Evolutionary conservation across 139 green algal species (phyloP), one percentile per base, ranked within the genome.

Genomic region (Yamagishiella unicocca): DNA sequence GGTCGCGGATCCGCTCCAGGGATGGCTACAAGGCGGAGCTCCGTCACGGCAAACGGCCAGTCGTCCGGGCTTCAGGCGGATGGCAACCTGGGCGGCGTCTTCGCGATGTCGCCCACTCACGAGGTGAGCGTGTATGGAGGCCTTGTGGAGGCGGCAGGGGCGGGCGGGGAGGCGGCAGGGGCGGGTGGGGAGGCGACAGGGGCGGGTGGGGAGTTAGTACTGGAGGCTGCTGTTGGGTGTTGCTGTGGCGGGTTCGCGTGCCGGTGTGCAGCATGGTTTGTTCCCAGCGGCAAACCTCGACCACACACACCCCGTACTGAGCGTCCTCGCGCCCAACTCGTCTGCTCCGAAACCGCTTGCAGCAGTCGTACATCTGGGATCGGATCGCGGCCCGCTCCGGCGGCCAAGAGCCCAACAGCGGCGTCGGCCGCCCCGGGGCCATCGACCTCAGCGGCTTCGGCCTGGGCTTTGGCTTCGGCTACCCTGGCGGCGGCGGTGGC

Each of bases 21-120:
- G 27, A 31, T 54, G 55, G 22, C 42, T 4, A 42, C 9, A 25
- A 50, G 75, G 35, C 76, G 76, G 10, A 19, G 19, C 17, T 83
- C 76, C 0, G 19, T 83, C 21, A 55, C 50, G 54, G 53, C 76
- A 17, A 55, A 55, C 35, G 70, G 40, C 70, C 38, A 40, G 70
- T 1, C 14, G 70, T 45, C 66, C 33, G 66, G 9, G 37, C 40
- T 35, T 2, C 9, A 27, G 35, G 35, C 4, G 38, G 58, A 74
- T 40, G 40, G 40, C 55, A 64, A n/a, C 78, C 33, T 42, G 0
- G 29, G 25, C 38, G 78, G 58, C 10, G 24, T 85, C 19, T 85
- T 85, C 62, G 40, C 79, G 25, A 85, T 85, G 79, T 85, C 79
- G 4, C 79, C 79, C 7, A 62, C 79, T 4, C 43, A 64, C 7